Base-by-base conservation (phyloP, 1,139 yeast genomes). In the Kodamaea plutei region DNA sequence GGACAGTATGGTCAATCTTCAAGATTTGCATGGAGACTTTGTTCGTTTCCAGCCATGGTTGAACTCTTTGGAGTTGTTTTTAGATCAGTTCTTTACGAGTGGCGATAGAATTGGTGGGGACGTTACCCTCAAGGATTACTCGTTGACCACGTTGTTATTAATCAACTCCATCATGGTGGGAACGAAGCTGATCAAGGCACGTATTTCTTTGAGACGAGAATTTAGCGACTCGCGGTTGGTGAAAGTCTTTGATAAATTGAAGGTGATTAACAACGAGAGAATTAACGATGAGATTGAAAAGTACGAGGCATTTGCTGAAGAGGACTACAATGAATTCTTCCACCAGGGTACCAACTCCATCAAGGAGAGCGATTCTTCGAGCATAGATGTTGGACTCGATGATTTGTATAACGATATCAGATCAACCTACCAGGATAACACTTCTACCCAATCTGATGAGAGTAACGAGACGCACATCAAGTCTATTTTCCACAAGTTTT, bases 281-380 rank as follows among this genome's bases (percentile, higher is more conserved):
- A 58, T 73, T 20, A 54, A 56, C 32, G 73, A 70, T 31, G 69
- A 71, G 36, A 64, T 73, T 20, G 65, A 63, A 9, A 60, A 59
- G 31, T 74, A 69, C 38, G 64, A 64, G 34, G 50, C 46, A 2
- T 57, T 43, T 26, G 70, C 69, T 2, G 69, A 63, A 28, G 69
- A 61, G 8, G 78, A 72, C 39, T 56, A 51, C 27, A 50, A 43
- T 33, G 50, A 47, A 10, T 34, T 44, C 19, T 39, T 47, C 26
- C 35, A 36, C 20, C 23, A 36, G 4, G 40, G 38, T 6, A 33
- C 26, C 10, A 35, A 34, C 15, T 24, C 28, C 13, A 17, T 31
- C 6, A 30, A 30, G 9, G 42, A 37, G 5, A 35, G 39, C n/a
- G 33, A 36, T 17, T 42, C 44, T 6, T 33, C 35, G 11, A 47